These are phyloP conservation scores for Beauveria pseudobassiana DNA, from an alignment of 2,329 filamentous ascomycete species.

Conservation along the genomic window DNA sequence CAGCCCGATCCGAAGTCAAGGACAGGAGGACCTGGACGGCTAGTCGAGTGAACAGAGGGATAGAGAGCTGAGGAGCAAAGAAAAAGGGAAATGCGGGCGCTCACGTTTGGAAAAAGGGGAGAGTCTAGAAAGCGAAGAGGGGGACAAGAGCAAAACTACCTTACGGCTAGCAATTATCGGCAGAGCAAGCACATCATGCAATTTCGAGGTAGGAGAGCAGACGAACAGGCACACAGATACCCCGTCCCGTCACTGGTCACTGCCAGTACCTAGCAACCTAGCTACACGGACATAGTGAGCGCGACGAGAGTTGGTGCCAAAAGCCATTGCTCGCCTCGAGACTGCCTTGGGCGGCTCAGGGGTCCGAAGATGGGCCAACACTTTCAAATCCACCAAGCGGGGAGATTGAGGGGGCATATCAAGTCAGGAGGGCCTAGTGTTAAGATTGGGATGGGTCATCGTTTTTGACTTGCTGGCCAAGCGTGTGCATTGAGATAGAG, in stretches of 20 bases:
- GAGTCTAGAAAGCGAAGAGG: neutral
- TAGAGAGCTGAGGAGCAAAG: neutral
- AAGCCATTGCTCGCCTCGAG: neutral
- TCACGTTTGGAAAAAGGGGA: neutral
- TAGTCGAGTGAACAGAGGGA: neutral
- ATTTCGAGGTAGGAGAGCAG: no score
- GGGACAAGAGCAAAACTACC: neutral
- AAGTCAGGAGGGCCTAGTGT: neutral
- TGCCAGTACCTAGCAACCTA: no score
- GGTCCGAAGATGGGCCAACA: neutral
- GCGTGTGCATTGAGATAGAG: neutral
- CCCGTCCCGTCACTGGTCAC: no score
- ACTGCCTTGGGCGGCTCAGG: neutral
- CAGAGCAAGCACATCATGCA: no score
- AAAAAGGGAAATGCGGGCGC: constrained; percentile 8
- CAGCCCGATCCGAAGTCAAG: neutral
- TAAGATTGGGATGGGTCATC: neutral
- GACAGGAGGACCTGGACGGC: neutral
- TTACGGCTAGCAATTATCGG: no score
- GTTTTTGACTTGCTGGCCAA: neutral
- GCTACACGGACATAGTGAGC: neutral
- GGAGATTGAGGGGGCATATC: neutral
- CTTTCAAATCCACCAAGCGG: neutral
- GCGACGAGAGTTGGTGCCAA: neutral
- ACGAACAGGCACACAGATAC: no score